Evolutionary conservation across 306 rosid genomes (phyloP).

Genomic region (Prunus kanzakura): DNA sequence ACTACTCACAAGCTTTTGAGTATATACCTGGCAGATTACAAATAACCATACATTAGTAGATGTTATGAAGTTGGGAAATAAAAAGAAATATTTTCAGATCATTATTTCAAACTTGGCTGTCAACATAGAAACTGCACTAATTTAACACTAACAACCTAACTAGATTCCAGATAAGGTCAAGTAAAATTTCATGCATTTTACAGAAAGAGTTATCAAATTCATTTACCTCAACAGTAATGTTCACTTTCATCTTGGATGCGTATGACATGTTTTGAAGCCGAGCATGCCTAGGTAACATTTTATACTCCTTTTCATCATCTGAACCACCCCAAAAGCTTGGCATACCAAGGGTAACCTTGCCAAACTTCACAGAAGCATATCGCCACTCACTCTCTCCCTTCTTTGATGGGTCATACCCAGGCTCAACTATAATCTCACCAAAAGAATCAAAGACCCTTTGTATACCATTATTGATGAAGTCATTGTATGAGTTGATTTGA

Average conservation of each 20-base stretch:
- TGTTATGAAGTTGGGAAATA: not conserved
- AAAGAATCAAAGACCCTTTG: constrained; percentile 60
- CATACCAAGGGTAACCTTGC: constrained; percentile 56
- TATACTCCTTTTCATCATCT: constrained; percentile 46
- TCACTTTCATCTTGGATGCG: constrained; percentile 59
- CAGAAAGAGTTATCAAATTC: not conserved
- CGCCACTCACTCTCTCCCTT: constrained; percentile 72
- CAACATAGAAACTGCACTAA: not conserved
- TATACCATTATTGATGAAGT: constrained; percentile 47
- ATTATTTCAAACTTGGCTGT: not conserved
- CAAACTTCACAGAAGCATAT: constrained; percentile 68
- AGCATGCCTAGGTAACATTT: constrained; percentile 89
- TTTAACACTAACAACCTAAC: not conserved
- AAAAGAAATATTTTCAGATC: not conserved
- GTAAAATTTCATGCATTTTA: not conserved
- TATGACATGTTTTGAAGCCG: constrained; percentile 94
- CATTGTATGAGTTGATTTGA: constrained; percentile 77
- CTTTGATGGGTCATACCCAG: constrained; percentile 84
- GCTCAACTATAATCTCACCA: constrained; percentile 65
- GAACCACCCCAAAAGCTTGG: constrained; percentile 83
- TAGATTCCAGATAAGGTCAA: not conserved
- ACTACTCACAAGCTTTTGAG: constrained; percentile 47
- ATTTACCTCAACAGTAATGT: constrained; percentile 58
- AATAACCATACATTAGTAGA: constrained; percentile 16
- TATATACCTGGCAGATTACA: constrained; percentile 54